A percentile compares a stretch with the other conserved stretches of the same genome.
These are phyloP conservation scores for Phaeosphaeriaceae sp. DNA, from an alignment of 2,329 filamentous ascomycete species.

Conservation along the genomic window DNA sequence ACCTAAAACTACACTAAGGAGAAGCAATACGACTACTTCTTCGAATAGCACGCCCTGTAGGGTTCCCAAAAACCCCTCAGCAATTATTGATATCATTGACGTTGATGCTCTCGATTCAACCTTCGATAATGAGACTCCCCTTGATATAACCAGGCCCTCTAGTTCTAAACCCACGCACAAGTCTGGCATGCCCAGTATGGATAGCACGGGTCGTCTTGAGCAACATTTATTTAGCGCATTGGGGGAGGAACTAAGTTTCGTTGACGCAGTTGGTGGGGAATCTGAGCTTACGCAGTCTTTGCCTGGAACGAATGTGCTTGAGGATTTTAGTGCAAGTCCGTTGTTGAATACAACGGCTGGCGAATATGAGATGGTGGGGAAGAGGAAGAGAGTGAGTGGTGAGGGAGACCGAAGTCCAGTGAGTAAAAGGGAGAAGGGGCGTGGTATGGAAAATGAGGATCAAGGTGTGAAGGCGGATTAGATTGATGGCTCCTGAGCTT, in stretches of 20 bases:
- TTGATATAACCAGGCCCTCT: conserved; percentile 14
- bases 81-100: conserved; percentile 29
- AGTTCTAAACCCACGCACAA: conserved; percentile 30
- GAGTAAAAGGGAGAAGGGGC: conserved; percentile 33
- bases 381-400: conserved; percentile 37
- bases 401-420: conserved; percentile 27
- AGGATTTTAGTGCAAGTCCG: conserved; percentile 5
- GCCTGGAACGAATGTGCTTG: conserved; percentile 1
- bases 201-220: conserved; percentile 37
- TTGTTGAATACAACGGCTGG: conserved; percentile 5
- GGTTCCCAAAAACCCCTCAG: neutral
- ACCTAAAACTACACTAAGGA: too few relatives aligned
- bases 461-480: conserved; percentile 10
- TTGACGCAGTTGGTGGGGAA: conserved; percentile 20
- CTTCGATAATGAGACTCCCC: conserved; percentile 1
- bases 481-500: conserved; percentile 13
- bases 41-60: neutral
- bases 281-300: conserved; percentile 20
- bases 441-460: conserved; percentile 1
- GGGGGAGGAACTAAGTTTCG: conserved; percentile 37
- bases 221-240: conserved; percentile 38
- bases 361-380: conserved; percentile 25
- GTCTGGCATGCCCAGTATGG: conserved; percentile 33
- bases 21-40: too few relatives aligned
- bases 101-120: conserved; percentile 27